Evolutionary conservation across 164 flowering plant species (phyloP).

Genomic region (Nelumbo lutea): DNA sequence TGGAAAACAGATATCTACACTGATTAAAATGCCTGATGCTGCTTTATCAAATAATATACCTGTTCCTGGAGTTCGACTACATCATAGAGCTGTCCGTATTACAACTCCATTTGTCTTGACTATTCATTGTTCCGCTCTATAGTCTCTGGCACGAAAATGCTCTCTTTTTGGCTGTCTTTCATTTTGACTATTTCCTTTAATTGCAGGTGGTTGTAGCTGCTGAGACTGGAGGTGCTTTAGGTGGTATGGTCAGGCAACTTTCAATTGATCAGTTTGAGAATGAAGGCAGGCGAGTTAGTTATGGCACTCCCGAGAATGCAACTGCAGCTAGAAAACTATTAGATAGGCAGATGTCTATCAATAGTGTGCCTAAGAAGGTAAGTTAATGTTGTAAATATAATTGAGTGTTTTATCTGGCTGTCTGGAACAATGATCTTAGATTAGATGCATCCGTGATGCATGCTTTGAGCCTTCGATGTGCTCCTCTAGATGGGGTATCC

Average conservation of each 20-base stretch:
- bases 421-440: neutral
- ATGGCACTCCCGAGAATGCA: constrained; percentile 97
- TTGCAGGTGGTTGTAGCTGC: constrained; percentile 89
- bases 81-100: constrained; percentile 90
- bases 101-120: neutral
- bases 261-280: constrained; percentile 53
- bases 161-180: neutral
- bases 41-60: constrained; percentile 41
- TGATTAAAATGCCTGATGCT: constrained; percentile 68
- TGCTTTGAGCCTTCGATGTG: no score
- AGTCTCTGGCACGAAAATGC: neutral
- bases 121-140: constrained; percentile 2
- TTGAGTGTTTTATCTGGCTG: neutral
- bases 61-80: constrained; percentile 78
- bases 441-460: no score
- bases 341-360: constrained; percentile 95
- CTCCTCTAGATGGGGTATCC: no score
- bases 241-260: constrained; percentile 43
- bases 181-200: constrained; percentile 1
- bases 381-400: neutral
- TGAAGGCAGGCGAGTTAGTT: constrained; percentile 97
- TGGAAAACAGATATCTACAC: constrained; percentile 61
- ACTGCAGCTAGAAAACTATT: constrained; percentile 93
- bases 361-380: constrained; percentile 99
- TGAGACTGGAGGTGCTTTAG: constrained; percentile 69